These are phyloP conservation scores for Talaromyces sp. DNA, from an alignment of 2,329 filamentous ascomycete genomes.

Conservation along the genomic window DNA sequence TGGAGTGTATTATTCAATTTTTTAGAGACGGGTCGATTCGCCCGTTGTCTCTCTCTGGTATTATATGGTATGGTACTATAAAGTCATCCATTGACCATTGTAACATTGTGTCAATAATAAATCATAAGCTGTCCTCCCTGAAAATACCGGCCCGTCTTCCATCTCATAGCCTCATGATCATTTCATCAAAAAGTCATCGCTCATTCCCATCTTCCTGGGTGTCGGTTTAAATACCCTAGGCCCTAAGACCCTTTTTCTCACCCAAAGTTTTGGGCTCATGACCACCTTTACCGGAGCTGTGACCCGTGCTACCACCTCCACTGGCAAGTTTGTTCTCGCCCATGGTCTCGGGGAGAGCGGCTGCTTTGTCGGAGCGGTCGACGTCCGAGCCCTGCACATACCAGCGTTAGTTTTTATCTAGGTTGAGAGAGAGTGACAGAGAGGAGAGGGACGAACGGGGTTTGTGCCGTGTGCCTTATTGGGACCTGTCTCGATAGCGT, in stretches of 20 bases:
- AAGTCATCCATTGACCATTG: neutral
- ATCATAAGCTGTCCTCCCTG: neutral
- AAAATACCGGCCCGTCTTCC: too few relatives aligned
- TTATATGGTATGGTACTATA: neutral
- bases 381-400: constrained; percentile 23
- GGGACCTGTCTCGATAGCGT: constrained; percentile 32
- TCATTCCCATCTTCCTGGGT: neutral
- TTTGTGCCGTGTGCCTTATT: constrained; percentile 36
- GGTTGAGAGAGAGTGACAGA: neutral
- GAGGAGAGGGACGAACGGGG: constrained; percentile 12
- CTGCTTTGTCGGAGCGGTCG: constrained; percentile 32
- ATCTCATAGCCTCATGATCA: too few relatives aligned
- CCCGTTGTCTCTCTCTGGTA: neutral
- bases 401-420: neutral
- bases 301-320: constrained; percentile 26
- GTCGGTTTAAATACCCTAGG: constrained; percentile 2
- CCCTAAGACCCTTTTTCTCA: constrained; percentile 34
- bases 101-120: neutral
- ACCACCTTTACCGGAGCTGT: constrained; percentile 36
- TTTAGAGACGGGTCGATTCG: neutral
- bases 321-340: constrained; percentile 26
- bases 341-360: constrained; percentile 34
- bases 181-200: neutral
- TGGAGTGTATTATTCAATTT: neutral
- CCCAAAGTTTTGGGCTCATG: constrained; percentile 33